Percentiles rank a stretch among this genome's conserved stretches.
These are phyloP conservation scores for Suhomyces panamericanus DNA, from an alignment of 1,139 yeast species.

Conservation along the genomic window DNA sequence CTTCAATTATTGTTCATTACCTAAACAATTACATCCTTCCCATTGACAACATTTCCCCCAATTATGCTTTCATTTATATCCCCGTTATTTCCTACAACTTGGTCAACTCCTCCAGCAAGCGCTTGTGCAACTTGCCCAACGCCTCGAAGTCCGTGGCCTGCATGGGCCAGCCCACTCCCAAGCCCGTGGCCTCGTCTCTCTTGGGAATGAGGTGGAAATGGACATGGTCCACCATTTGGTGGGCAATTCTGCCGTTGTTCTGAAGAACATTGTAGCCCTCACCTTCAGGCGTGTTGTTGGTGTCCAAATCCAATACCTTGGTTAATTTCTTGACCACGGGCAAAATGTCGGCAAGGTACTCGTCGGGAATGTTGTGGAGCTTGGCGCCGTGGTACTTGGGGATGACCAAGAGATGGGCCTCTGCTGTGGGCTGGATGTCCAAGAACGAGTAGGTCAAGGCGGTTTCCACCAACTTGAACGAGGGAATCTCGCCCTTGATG, in stretches of 20 bases:
- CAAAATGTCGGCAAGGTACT: slow-evolving; percentile 75
- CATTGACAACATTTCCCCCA: too few species aligned
- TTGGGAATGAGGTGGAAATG: slow-evolving; percentile 97
- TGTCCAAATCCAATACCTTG: slow-evolving; percentile 62
- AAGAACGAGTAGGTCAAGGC: slow-evolving; percentile 76
- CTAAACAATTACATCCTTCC: too few species aligned
- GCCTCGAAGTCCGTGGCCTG: slow-evolving; percentile 70
- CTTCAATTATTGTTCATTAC: too few species aligned
- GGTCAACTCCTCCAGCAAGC: slow-evolving; percentile 56
- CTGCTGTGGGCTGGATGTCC: slow-evolving; percentile 89
- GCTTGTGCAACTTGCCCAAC: slow-evolving; percentile 64
- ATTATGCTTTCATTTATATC: too few species aligned
- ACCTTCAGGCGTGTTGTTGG: slow-evolving; percentile 59
- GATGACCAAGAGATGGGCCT: slow-evolving; percentile 83
- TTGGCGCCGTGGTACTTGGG: slow-evolving; percentile 94
- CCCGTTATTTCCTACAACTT: slow-evolving; percentile 19
- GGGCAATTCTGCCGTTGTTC: slow-evolving; percentile 92
- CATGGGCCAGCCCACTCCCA: slow-evolving; percentile 92
- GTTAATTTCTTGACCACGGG: slow-evolving; percentile 88
- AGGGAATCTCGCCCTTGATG: slow-evolving; percentile 91
- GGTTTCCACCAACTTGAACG: slow-evolving; percentile 84
- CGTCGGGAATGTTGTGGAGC: slow-evolving; percentile 90
- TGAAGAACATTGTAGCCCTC: slow-evolving; percentile 86
- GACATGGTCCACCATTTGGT: slow-evolving; percentile 92
- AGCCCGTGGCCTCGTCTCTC: slow-evolving; percentile 65